Conservation (phyloP, 352 stramenopile genomes). For the Globisporangium heterothallicum region DNA sequence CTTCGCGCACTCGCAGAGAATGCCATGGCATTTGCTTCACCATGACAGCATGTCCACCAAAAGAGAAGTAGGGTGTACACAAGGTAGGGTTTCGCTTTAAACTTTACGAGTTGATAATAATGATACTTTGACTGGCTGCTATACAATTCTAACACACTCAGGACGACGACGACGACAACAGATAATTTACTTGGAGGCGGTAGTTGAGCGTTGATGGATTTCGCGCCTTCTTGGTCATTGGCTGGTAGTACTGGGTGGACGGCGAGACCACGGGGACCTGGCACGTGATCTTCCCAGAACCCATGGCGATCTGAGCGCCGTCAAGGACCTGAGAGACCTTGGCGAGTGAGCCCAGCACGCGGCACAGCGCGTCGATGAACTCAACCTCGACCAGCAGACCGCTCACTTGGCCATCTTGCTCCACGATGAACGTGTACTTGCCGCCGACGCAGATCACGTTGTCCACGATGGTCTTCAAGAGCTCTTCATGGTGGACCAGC, state of each 20-base stretch:
- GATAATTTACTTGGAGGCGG: conserved; percentile 10
- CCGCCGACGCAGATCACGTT: conserved; percentile 9
- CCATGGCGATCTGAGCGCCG: conserved; percentile 12
- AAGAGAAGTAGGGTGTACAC: no score
- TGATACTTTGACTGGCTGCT: neutral
- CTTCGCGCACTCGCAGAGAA: no score
- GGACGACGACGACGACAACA: conserved; percentile 8
- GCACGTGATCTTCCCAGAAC: conserved; percentile 9
- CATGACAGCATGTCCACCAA: no score
- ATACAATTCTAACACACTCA: neutral
- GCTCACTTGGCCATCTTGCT: conserved; percentile 11
- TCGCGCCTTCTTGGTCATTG: conserved; percentile 2
- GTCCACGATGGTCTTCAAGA: conserved; percentile 10
- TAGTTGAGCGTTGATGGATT: conserved; percentile 7
- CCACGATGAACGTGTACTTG: conserved; percentile 15
- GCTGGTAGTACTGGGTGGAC: conserved; percentile 24
- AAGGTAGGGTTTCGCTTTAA: no score
- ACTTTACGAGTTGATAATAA: neutral
- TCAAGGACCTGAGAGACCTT: conserved; percentile 9
- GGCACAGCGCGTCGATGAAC: conserved; percentile 11
- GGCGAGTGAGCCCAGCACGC: conserved; percentile 9
- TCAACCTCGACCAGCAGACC: conserved; percentile 5
- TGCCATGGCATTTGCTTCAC: no score
- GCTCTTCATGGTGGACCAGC: conserved; percentile 9
- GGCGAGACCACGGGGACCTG: neutral